Evolutionary conservation across 2,329 filamentous ascomycete genomes (phyloP).

Genomic region (Albifimbria verrucaria): DNA sequence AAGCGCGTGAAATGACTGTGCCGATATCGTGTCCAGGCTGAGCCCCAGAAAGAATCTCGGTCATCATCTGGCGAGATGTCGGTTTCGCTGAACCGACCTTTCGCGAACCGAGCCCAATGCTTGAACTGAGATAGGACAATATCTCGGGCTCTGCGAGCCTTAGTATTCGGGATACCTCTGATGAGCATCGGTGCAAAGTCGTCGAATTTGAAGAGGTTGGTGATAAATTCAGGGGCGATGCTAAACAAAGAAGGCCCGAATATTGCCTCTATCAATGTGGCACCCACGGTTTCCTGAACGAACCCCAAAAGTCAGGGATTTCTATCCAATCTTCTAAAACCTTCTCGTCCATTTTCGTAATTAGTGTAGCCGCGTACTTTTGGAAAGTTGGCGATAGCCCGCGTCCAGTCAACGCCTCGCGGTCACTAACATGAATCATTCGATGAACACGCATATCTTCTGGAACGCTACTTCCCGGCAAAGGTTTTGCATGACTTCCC

Average conservation of each 20-base stretch:
- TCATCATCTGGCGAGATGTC: not conserved
- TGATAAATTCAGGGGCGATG: not conserved
- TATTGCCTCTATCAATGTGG: not conserved
- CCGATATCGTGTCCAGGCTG: not conserved
- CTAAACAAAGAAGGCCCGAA: conserved; percentile 1
- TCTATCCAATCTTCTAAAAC: not conserved
- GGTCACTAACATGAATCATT: not conserved
- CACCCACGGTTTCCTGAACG: not conserved
- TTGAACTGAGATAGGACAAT: not conserved
- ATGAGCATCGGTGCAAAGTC: not conserved
- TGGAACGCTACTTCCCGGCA: not conserved
- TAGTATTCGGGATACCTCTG: not conserved
- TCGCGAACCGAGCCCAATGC: not conserved
- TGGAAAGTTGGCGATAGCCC: not conserved
- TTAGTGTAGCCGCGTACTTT: not conserved
- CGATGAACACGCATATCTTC: not conserved
- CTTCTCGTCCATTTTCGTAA: not conserved
- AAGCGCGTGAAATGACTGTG: not conserved
- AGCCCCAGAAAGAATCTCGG: not conserved
- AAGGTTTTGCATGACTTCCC: not conserved
- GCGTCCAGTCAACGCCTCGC: not conserved
- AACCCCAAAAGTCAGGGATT: conserved; percentile 3
- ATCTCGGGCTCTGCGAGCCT: not conserved
- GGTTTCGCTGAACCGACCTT: no score
- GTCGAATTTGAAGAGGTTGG: conserved; percentile 2